Evolutionary conservation across 352 stramenopile species (phyloP), one percentile per base, ranked within the genome.

Genomic region (Plasmopara halstedii): DNA sequence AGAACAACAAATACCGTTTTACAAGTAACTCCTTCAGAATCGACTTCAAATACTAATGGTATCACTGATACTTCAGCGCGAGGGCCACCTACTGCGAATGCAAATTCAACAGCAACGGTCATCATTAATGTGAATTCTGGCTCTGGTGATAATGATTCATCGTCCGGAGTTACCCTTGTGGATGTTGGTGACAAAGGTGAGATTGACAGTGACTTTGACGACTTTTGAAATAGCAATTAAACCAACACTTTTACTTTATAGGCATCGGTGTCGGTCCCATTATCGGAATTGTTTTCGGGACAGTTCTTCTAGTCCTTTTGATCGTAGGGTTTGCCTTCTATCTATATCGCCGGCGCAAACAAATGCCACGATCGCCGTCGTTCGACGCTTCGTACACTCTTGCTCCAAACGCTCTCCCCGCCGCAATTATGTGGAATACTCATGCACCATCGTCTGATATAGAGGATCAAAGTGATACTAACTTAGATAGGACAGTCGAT

Each of bases 401-500:
- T 1, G 51, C 22, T 2, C 46, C 49, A 2, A 17, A 52, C 19
- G 59, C 42, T 20, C 26, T 60, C 3, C 56, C 44, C 14, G 41
- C 44, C 7, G 47, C 22, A 0, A 36, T 66, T 7, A 9, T 47
- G 4, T 46, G 59, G 22, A 53, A 63, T 15, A 60, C 44, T 21
- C 62, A 46, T 32, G 44, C 21, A 15, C 49, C 54, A 14, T 50
- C 53, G 7, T 35, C 43, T 18, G 31, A 45, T 6, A 21, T 55
- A 9, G 31, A 19, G 0, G 33, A 51, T 18, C 29, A 51, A 13
- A 26, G 55, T 22, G 13, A 52, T 2, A 63, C 56, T 25, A 59
- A 54, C 18, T 60, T 62, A 17, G 46, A 59, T 44, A 26, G 47
- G n/a, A 69, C 58, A 1, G 50, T 67, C 4, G 32, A 67, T 4